A percentile compares a stretch with the other conserved stretches of the same genome.
phyloP scores from a whole-genome alignment of 768 basidiomycete genomes.

The Lactarius akahatsu region DNA sequence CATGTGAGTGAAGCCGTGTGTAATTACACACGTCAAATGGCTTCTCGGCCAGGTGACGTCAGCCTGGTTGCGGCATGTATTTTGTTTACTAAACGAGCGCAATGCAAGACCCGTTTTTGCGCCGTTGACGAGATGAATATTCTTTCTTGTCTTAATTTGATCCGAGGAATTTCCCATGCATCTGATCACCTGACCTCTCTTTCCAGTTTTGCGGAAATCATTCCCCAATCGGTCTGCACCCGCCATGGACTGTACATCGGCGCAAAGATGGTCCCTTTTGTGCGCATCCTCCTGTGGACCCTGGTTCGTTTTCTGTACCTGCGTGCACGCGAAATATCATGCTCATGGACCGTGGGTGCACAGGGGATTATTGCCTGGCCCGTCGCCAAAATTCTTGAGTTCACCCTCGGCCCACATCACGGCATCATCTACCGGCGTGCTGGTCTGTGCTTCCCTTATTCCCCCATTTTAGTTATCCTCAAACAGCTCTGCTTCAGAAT shows the following conservation, averaged over 20 bases:
- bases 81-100: background rate
- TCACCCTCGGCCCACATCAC: conserved; percentile 76
- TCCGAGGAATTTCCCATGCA: background rate
- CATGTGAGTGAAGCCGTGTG: conserved; percentile 55
- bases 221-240: conserved; percentile 90
- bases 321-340: background rate
- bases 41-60: conserved; percentile 8
- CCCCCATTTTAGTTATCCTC: background rate
- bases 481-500: conserved; percentile 37
- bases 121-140: background rate
- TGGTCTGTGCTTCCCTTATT: conserved; percentile 29
- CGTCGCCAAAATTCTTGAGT: conserved; percentile 77
- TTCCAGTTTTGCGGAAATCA: conserved; percentile 82
- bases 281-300: conserved; percentile 63
- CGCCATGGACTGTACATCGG: conserved; percentile 88
- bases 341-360: background rate
- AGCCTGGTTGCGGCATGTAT: background rate
- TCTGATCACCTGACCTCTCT: conserved; percentile 7
- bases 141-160: background rate
- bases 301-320: conserved; percentile 46
- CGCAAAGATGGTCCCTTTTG: conserved; percentile 78
- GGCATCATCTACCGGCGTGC: conserved; percentile 88
- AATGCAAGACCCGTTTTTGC: background rate
- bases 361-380: conserved; percentile 82
- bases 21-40: background rate